These are phyloP conservation scores for Stachybotrys elegans DNA, from an alignment of 2,329 filamentous ascomycete genomes.

Conservation along the genomic window DNA sequence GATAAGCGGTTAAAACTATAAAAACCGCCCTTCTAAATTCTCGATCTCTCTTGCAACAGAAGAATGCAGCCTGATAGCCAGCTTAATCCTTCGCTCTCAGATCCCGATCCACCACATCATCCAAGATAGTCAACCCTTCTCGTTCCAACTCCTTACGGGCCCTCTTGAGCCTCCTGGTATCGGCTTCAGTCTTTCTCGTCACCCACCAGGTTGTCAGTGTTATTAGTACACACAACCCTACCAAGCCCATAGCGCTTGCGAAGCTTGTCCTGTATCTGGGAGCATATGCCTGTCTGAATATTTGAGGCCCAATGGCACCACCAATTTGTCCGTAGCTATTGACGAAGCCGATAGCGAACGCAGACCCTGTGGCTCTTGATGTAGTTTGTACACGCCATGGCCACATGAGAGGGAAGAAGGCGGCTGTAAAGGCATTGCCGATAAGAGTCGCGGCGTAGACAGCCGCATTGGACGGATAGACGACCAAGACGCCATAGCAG, in stretches of 20 bases:
- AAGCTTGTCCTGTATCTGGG: conserved; percentile 40
- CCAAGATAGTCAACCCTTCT: no score
- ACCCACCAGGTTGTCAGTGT: conserved; percentile 40
- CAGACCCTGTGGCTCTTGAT: conserved; percentile 39
- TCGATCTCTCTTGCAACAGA: no score
- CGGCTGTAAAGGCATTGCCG: conserved; percentile 4
- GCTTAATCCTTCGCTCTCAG: no score
- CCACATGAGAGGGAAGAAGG: conserved; percentile 19
- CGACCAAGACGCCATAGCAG: conserved; percentile 3
- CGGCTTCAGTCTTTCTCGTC: conserved; percentile 35
- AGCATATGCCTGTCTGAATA: conserved; percentile 38
- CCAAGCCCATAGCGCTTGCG: conserved; percentile 36
- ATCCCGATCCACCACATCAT: no score
- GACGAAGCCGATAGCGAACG: conserved; percentile 45
- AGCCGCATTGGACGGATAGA: conserved; percentile 3
- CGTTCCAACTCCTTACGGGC: no score
- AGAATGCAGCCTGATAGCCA: no score
- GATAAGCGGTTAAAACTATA: no score
- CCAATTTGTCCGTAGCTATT: conserved; percentile 46
- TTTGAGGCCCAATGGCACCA: conserved; percentile 40
- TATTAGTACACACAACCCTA: conserved; percentile 34
- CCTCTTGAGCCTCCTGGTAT: conserved; percentile 38
- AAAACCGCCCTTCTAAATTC: no score
- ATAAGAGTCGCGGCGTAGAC: conserved; percentile 6
- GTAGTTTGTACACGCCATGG: conserved; percentile 46